Conservation (phyloP, 78 protist genomes). For the Mantamonas sphyraenae region DNA sequence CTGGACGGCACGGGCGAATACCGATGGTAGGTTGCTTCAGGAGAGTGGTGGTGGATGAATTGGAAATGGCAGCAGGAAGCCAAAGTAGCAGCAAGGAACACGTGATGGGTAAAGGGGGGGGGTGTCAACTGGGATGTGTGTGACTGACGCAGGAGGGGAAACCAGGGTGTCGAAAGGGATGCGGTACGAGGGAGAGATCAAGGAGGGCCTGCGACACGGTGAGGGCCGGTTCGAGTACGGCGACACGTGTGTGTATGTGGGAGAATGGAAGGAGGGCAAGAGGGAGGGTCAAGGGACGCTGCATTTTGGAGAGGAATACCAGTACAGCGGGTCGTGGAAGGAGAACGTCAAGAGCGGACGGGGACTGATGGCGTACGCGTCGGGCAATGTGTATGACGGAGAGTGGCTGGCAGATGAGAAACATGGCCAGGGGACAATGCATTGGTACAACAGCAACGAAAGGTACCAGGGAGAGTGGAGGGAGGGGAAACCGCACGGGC, state of each 20-base stretch:
- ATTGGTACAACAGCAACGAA: background rate
- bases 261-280: background rate
- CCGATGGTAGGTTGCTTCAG: too few relatives aligned
- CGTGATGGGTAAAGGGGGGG: too few relatives aligned
- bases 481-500: background rate
- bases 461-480: background rate
- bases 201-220: background rate
- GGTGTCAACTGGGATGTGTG: too few relatives aligned
- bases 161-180: background rate
- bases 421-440: background rate
- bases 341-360: background rate
- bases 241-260: background rate
- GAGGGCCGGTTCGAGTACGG: background rate
- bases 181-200: background rate
- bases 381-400: background rate
- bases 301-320: background rate
- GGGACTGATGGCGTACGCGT: background rate
- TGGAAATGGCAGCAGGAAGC: too few relatives aligned
- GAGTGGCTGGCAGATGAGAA: background rate
- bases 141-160: background rate
- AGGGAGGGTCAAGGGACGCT: background rate
- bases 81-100: too few relatives aligned
- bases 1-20: too few relatives aligned
- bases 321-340: background rate
- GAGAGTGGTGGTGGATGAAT: too few relatives aligned